Evolutionary conservation across 495 filamentous ascomycete species (phyloP).

Genomic region (Aspergillus ellipticus): DNA sequence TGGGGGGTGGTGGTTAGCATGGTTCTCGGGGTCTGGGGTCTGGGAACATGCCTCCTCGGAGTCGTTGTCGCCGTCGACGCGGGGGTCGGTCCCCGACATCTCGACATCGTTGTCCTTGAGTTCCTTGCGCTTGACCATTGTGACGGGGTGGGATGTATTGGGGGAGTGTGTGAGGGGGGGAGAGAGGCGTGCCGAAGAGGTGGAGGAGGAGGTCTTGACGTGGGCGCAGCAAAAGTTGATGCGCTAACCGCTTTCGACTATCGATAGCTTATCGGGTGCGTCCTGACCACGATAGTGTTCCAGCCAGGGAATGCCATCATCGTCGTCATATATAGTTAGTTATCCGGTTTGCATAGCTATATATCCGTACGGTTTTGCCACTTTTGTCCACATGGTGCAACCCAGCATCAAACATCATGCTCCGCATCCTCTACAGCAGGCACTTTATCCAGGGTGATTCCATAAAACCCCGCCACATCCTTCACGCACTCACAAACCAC

Average conservation of each 20-base stretch:
- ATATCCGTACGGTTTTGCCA: too few species aligned
- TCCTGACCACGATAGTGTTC: not conserved
- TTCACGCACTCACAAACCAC: too few species aligned
- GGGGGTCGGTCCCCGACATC: constrained; percentile 37
- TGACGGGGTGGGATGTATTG: not conserved
- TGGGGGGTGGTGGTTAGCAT: constrained; percentile 23
- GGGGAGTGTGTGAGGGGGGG: not conserved
- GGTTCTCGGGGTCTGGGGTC: not conserved
- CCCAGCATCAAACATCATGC: too few species aligned
- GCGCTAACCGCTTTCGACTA: not conserved
- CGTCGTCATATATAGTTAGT: too few species aligned
- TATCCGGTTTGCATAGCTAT: too few species aligned
- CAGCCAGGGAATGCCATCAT: too few species aligned
- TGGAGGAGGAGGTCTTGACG: not conserved
- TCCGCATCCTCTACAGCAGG: too few species aligned
- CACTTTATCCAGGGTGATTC: too few species aligned
- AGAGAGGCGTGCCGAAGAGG: not conserved
- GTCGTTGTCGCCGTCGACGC: constrained; percentile 28
- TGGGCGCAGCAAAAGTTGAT: not conserved
- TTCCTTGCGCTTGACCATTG: constrained; percentile 53
- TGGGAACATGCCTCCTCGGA: constrained; percentile 38
- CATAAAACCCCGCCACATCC: too few species aligned
- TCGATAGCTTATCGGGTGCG: not conserved
- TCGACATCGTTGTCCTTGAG: constrained; percentile 42
- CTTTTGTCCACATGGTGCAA: too few species aligned